Evolutionary conservation across 805 yeast species (phyloP), one percentile per base, ranked within the genome.

Genomic region (Cyberlindnera lachancei): DNA sequence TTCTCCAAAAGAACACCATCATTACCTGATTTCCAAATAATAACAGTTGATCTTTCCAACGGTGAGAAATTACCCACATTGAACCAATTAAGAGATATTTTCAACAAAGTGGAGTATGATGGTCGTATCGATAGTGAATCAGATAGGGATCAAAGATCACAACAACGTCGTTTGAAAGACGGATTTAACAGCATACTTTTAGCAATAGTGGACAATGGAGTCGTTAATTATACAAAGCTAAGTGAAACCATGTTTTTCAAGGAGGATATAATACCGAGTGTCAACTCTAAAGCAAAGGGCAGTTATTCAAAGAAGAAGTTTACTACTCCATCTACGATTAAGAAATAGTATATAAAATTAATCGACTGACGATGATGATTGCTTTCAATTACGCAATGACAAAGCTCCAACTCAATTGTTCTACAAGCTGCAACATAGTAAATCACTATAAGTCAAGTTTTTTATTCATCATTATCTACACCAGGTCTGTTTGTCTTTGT

Each of bases 401-500:
- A 45, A 74, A 78, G 55, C 83, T 80, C 88, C 94, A 88, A 34
- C 73, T 69, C 48, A 95, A 85, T 55, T 87, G 95, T 53, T 86
- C 87, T 36, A 87, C 79, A 24, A 92, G 68, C 83, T 87, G 73
- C 18, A 76, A 60, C 0, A 90, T 83, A 54, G n/a, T n/a, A n/a
- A n/a, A n/a, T n/a, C 77, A 88, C 46, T 83, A 82, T n/a, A 82
- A 64, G 44, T 72, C 86, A 44, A 88, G 63, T 30, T 76, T 74
- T 0, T 96, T 88, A 40, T 80, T 84, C 18, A 68, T 54, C 58
- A 80, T 73, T 16, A 90, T 59, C 48, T 71, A 79, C 15, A 70
- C 67, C 13, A 84, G n/a, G n/a, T n/a, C 66, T 5, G 85, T 55
- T 35, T 76, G 79, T 41, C 79, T 75, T 52, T 82, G 94, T 27